phyloP scores from a whole-genome alignment of 441 rosid genomes.

The Codiaeum variegatum region DNA sequence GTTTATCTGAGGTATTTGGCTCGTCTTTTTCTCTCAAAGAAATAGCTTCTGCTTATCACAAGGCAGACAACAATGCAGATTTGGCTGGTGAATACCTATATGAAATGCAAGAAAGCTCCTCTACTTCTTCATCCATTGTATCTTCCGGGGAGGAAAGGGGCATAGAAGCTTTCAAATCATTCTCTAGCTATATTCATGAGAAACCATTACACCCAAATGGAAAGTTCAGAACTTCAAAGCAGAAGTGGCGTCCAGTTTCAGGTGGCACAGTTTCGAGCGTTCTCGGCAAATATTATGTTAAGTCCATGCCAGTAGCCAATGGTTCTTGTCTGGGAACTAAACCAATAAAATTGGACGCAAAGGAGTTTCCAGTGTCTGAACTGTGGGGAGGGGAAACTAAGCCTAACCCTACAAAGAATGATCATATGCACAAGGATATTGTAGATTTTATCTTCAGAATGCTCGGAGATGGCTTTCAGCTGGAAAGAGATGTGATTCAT shows the following conservation, averaged over 20 bases:
- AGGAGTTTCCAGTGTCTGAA: constrained; percentile 34
- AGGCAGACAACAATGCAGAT: constrained; percentile 33
- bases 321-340: constrained; percentile 28
- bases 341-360: constrained; percentile 45
- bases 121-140: constrained; percentile 14
- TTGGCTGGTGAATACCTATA: constrained; percentile 40
- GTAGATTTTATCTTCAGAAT: constrained; percentile 53
- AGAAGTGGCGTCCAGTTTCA: constrained; percentile 42
- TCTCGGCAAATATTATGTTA: constrained; percentile 45
- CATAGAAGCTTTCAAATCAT: constrained; percentile 21
- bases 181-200: constrained; percentile 14
- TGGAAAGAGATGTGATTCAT: constrained; percentile 39
- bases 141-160: constrained; percentile 16
- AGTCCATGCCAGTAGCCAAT: constrained; percentile 30
- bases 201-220: constrained; percentile 24
- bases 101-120: constrained; percentile 27
- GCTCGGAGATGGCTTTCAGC: constrained; percentile 58
- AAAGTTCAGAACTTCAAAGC: constrained; percentile 32
- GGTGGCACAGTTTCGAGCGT: constrained; percentile 51
- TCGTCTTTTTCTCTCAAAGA: constrained; percentile 38
- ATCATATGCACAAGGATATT: constrained; percentile 36
- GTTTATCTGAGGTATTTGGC: constrained; percentile 46
- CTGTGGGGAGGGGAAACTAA: constrained; percentile 31
- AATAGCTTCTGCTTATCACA: constrained; percentile 45
- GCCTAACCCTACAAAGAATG: constrained; percentile 21